These are phyloP conservation scores for Epichloe gansuensis DNA, from an alignment of 2,329 filamentous ascomycete genomes.

Conservation along the genomic window DNA sequence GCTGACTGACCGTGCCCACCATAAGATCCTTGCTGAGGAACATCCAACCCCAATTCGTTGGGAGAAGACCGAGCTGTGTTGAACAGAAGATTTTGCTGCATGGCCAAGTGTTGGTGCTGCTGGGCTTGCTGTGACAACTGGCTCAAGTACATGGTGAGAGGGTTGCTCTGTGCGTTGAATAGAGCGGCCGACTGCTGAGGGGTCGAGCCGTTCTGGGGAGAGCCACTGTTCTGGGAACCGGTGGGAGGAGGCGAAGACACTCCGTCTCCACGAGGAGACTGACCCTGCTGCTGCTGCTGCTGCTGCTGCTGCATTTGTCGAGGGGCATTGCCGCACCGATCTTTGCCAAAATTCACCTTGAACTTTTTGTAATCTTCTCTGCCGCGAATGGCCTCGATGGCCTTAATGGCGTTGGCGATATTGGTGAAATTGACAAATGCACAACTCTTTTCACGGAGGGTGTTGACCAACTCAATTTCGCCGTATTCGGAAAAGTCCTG, in stretches of 20 bases:
- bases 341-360: constrained; percentile 99
- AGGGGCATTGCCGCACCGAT: constrained; percentile 91
- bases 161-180: constrained; percentile 75
- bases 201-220: constrained; percentile 40
- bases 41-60: constrained; percentile 43
- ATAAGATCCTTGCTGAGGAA: constrained; percentile 47
- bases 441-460: constrained; percentile 94
- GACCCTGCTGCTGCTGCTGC: constrained; percentile 41
- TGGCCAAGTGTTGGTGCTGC: constrained; percentile 54
- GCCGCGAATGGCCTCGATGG: constrained; percentile 87
- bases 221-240: constrained; percentile 46
- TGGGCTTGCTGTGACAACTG: constrained; percentile 64
- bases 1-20: constrained; percentile 52
- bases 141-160: constrained; percentile 83
- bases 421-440: constrained; percentile 99
- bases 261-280: constrained; percentile 54
- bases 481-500: constrained; percentile 97
- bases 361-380: constrained; percentile 96
- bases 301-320: constrained; percentile 51
- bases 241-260: constrained; percentile 45
- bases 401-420: constrained; percentile 98
- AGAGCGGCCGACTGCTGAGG: constrained; percentile 57
- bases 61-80: constrained; percentile 53
- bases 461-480: constrained; percentile 95
- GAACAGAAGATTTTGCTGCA: constrained; percentile 72